These are phyloP conservation scores for Neurospora crassa DNA, from an alignment of 2,329 filamentous ascomycete species.

Conservation along the genomic window DNA sequence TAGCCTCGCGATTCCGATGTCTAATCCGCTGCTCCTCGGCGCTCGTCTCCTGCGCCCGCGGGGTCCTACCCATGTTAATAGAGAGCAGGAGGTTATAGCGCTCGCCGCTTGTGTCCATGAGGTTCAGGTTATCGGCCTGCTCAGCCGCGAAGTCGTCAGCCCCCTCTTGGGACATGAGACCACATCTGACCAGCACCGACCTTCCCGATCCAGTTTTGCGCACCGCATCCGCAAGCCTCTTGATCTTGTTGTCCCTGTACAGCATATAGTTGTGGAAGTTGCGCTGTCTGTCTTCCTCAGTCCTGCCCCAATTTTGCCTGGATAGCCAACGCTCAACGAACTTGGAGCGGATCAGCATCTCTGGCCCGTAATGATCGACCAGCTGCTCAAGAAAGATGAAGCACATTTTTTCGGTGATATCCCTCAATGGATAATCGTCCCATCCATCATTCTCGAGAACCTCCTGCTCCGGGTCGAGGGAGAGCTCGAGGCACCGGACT, in stretches of 20 bases:
- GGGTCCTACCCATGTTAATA: slow-evolving; percentile 23
- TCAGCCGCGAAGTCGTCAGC: slow-evolving; percentile 14
- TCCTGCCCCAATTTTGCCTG: slow-evolving; percentile 59
- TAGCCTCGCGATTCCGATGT: slow-evolving; percentile 72
- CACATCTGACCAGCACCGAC: slow-evolving; percentile 41
- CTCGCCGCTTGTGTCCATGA: slow-evolving; percentile 13
- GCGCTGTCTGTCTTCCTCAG: slow-evolving; percentile 38
- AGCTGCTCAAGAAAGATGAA: slow-evolving; percentile 49
- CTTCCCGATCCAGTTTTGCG: slow-evolving; percentile 41
- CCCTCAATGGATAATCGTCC: slow-evolving; percentile 54
- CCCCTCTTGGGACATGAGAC: slow-evolving; percentile 29
- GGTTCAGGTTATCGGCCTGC: slow-evolving; percentile 16
- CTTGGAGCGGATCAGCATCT: slow-evolving; percentile 49
- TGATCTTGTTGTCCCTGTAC: slow-evolving; percentile 41
- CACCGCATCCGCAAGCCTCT: slow-evolving; percentile 40
- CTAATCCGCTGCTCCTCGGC: slow-evolving; percentile 62
- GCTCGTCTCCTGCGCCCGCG: slow-evolving; percentile 28
- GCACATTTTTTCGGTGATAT: slow-evolving; percentile 51
- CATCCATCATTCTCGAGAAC: slow-evolving; percentile 45
- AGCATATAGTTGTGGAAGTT: slow-evolving; percentile 45
- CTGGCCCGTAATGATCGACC: slow-evolving; percentile 47
- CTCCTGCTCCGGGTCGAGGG: slow-evolving; percentile 41
- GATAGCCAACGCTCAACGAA: slow-evolving; percentile 68
- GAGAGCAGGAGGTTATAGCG: slow-evolving; percentile 27
- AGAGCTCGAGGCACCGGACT: slow-evolving; percentile 50